These are phyloP conservation scores for Aspergillus bombycis DNA, from an alignment of 2,329 filamentous ascomycete species.

Conservation along the genomic window DNA sequence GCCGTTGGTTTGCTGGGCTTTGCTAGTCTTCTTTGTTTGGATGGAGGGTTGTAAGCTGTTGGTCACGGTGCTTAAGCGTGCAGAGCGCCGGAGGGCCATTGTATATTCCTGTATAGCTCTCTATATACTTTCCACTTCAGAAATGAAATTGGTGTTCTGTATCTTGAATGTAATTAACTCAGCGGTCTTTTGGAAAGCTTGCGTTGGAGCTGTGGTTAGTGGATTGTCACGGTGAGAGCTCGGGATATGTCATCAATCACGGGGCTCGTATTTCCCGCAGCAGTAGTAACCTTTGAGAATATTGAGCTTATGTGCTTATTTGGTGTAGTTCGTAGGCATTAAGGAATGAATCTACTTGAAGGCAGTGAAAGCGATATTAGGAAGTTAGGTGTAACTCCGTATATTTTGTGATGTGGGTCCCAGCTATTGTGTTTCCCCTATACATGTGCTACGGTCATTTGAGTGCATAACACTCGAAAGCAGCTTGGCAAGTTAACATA, in stretches of 20 bases:
- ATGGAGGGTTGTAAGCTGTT: slow-evolving; percentile 22
- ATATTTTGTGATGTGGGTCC: background rate
- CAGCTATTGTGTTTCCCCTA: background rate
- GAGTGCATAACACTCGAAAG: background rate
- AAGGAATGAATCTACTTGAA: background rate
- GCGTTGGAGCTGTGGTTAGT: background rate
- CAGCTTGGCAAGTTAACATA: background rate
- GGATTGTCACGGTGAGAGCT: background rate
- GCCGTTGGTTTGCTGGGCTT: slow-evolving; percentile 29
- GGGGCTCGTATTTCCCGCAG: background rate
- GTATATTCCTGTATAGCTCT: background rate
- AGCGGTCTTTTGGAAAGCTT: background rate
- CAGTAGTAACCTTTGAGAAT: background rate
- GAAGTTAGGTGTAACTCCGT: background rate
- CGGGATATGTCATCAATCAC: slow-evolving; percentile 12
- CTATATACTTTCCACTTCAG: background rate
- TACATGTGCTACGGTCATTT: background rate
- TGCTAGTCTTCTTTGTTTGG: slow-evolving; percentile 25
- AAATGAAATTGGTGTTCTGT: background rate
- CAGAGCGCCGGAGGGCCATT: slow-evolving; percentile 59
- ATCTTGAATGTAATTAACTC: background rate
- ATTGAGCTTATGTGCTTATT: background rate
- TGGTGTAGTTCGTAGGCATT: background rate
- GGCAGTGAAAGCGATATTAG: background rate
- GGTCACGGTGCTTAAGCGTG: slow-evolving; percentile 46